Evolutionary conservation across 2,329 filamentous ascomycete species (phyloP), one percentile per base, ranked within the genome.

Genomic region (Sclerotinia minor): DNA sequence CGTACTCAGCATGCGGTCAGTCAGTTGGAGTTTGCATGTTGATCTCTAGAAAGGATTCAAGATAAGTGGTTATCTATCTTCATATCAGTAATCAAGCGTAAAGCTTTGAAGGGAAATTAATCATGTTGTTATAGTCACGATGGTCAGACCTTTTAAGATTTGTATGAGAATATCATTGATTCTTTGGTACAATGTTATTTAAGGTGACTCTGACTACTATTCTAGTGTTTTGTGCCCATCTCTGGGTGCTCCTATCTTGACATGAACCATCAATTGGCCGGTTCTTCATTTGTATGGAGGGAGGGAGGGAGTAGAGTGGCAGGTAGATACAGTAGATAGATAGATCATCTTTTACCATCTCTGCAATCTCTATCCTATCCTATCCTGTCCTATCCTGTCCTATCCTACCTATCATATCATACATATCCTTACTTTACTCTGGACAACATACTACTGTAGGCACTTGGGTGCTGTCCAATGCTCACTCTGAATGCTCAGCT

Each of bases 141-240:
- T 55, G 21, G 21, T 55, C n/a, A 38, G 32, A 55, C 19, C 53
- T 55, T 38, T 38, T 38, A 15, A 55, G 5, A 55, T 38, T 38
- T 38, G 53, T 24, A 3, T 15, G 32, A 24, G 32, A 29, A 38
- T 38, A 38, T 55, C 32, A 38, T n/a, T 38, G 32, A 55, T 55
- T 55, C 53, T 55, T 38, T 55, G 53, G 9, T 55, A 55, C 11
- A 2, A 38, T n/a, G 9, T 38, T 55, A 55, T 55, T 38, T 54
- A 35, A 35, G 17, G 26, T 15, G 52, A 54, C 52, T 35, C 52
- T 54, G 32, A 35, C 19, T 54, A 35, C 19, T 54, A 21, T n/a
- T 47, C 19, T 47, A n/a, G 45, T 47, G 45, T 47, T 47, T n/a
- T 9, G 45, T n/a, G 3, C 32, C 5, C 5, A 55, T 38, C n/a